A percentile compares a stretch with the other conserved stretches of the same genome.
Evolutionary conservation across 1,139 yeast genomes (phyloP).

Genomic region (Hansenula lynferdii): DNA sequence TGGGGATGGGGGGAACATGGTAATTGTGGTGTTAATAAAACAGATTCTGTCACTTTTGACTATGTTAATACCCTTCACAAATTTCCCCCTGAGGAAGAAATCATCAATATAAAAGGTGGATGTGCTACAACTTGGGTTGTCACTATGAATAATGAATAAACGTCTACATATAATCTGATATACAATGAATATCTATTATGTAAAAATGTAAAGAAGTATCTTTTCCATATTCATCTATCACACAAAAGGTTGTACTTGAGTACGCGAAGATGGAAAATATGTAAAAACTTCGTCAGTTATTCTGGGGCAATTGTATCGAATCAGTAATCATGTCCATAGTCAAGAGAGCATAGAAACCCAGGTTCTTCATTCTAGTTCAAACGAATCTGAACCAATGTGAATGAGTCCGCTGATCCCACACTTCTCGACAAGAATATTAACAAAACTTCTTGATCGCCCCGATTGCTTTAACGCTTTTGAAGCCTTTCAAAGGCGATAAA

Average conservation of each 20-base stretch:
- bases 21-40: slow-evolving; percentile 60
- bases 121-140: slow-evolving; percentile 41
- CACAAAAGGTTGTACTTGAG: slow-evolving; percentile 23
- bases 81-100: slow-evolving; percentile 14
- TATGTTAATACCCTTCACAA: slow-evolving; percentile 35
- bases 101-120: slow-evolving; percentile 38
- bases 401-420: slow-evolving; percentile 3
- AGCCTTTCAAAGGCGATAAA: slow-evolving; percentile 17
- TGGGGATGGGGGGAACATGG: slow-evolving; percentile 99
- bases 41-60: slow-evolving; percentile 33
- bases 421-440: background rate
- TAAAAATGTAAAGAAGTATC: slow-evolving; percentile 67
- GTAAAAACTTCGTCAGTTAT: slow-evolving; percentile 53
- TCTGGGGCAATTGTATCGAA: slow-evolving; percentile 67
- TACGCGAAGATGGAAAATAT: slow-evolving; percentile 75
- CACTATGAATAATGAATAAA: slow-evolving; percentile 5
- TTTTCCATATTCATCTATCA: slow-evolving; percentile 72
- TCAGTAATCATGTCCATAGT: slow-evolving; percentile 11
- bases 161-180: slow-evolving; percentile 10
- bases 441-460: slow-evolving; percentile 11
- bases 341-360: background rate
- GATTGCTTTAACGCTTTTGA: slow-evolving; percentile 5
- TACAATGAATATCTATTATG: too few species aligned
- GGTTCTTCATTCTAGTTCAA: slow-evolving; percentile 3
- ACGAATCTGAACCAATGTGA: slow-evolving; percentile 4